These are phyloP conservation scores for Hemerocallis citrina DNA, from an alignment of 106 monocot species.

Conservation along the genomic window DNA sequence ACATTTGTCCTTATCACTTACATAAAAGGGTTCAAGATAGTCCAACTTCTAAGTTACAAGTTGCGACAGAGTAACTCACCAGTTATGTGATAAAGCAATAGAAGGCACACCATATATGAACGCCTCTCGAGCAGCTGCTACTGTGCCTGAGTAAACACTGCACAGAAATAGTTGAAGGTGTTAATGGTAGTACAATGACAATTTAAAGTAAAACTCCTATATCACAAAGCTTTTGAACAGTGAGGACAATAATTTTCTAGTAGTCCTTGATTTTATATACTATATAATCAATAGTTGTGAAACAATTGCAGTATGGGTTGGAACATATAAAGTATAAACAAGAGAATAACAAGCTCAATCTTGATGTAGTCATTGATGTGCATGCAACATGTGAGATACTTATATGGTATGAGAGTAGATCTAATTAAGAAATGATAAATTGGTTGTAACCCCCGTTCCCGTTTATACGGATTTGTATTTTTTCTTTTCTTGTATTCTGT, in stretches of 20 bases:
- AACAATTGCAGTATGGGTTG: too few species aligned
- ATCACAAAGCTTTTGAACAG: neutral
- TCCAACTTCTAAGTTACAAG: neutral
- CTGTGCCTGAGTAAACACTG: constrained; percentile 93
- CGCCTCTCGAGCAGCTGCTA: constrained; percentile 96
- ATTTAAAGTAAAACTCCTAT: neutral
- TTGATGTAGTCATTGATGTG: too few species aligned
- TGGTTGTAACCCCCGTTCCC: too few species aligned
- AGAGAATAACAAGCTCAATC: too few species aligned
- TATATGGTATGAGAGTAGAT: too few species aligned
- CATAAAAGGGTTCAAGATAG: neutral
- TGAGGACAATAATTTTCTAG: neutral
- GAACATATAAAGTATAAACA: too few species aligned
- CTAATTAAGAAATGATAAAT: too few species aligned
- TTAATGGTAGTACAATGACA: neutral
- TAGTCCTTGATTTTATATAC: too few species aligned
- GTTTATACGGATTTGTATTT: too few species aligned
- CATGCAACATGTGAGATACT: too few species aligned
- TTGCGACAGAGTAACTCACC: constrained; percentile 34
- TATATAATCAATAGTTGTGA: too few species aligned
- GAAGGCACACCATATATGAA: constrained; percentile 77
- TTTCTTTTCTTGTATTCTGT: too few species aligned
- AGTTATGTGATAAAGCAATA: constrained; percentile 74
- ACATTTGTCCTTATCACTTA: neutral
- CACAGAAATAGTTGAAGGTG: neutral